Conservation (phyloP, 495 filamentous ascomycete species). For the Bathelium albidoporum region DNA sequence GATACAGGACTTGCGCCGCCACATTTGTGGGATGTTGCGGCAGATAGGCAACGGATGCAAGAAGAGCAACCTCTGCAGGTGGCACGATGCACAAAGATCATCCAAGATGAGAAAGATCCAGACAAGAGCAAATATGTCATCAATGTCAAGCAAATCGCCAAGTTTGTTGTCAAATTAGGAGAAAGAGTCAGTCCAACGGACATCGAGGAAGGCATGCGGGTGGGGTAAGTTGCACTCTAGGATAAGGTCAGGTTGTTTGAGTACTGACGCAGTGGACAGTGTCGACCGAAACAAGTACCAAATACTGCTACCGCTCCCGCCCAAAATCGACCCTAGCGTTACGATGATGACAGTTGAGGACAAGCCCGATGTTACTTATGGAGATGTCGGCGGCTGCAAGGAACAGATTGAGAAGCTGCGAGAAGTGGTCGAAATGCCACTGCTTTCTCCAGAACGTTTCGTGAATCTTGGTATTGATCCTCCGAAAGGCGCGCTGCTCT, state of each 20-base stretch:
- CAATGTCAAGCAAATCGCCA: constrained; percentile 99
- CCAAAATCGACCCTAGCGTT: constrained; percentile 97
- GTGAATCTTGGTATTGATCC: constrained; percentile 97
- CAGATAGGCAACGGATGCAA: constrained; percentile 93
- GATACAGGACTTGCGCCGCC: constrained; percentile 96
- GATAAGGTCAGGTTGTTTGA: background rate
- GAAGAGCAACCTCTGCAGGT: constrained; percentile 98
- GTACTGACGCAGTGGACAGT: constrained; percentile 29
- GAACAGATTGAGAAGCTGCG: constrained; percentile 98
- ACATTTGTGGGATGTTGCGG: constrained; percentile 97
- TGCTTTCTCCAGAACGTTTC: constrained; percentile 93
- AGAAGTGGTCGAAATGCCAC: constrained; percentile 96
- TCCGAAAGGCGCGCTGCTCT: constrained; percentile 92
- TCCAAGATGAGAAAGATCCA: constrained; percentile 87
- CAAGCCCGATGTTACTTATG: constrained; percentile 98
- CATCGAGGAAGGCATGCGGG: constrained; percentile 98
- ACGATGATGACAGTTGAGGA: constrained; percentile 99
- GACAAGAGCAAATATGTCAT: constrained; percentile 99
- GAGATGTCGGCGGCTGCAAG: constrained; percentile 97
- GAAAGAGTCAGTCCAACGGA: constrained; percentile 95
- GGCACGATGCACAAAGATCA: constrained; percentile 97
- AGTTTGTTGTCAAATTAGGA: constrained; percentile 97
- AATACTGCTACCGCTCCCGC: constrained; percentile 91
- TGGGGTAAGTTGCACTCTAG: constrained; percentile 48
- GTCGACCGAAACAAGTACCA: constrained; percentile 99